These are phyloP conservation scores for Acrodontium crateriforme DNA, from an alignment of 2,329 filamentous ascomycete genomes.

Conservation along the genomic window DNA sequence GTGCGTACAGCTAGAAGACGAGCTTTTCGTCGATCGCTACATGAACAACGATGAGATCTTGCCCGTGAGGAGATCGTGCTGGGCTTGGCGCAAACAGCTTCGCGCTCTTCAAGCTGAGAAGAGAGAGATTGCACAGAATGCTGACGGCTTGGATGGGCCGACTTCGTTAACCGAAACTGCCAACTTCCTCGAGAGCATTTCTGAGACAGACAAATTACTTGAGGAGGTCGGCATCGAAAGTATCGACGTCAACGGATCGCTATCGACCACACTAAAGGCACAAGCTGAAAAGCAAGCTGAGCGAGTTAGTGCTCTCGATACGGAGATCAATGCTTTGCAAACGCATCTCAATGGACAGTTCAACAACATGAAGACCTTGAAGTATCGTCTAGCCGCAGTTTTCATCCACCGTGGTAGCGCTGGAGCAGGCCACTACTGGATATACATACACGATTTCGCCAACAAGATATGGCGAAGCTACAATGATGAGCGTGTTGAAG, in stretches of 20 bases:
- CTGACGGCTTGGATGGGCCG: conserved; percentile 15
- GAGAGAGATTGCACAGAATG: conserved; percentile 11
- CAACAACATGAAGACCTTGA: conserved; percentile 46
- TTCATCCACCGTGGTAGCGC: conserved; percentile 71
- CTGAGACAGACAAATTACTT: conserved; percentile 25
- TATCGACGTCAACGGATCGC: conserved; percentile 28
- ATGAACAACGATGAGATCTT: conserved; percentile 55
- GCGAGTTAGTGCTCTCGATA: conserved; percentile 29
- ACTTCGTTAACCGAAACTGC: conserved; percentile 19
- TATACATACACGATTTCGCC: conserved; percentile 86
- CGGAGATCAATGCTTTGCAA: conserved; percentile 33
- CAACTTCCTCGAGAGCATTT: conserved; percentile 31
- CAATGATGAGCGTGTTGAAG: conserved; percentile 73
- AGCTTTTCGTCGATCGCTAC: conserved; percentile 78
- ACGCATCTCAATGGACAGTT: conserved; percentile 45
- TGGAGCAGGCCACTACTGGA: conserved; percentile 76
- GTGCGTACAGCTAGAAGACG: conserved; percentile 65
- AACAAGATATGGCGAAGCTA: conserved; percentile 77
- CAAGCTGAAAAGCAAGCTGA: conserved; percentile 31
- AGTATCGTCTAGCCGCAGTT: conserved; percentile 78
- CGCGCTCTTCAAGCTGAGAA: conserved; percentile 17
- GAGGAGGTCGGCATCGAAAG: conserved; percentile 20
- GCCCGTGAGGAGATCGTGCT: conserved; percentile 52
- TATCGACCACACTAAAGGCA: conserved; percentile 31
- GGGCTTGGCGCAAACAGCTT: conserved; percentile 58